Conservation (phyloP, 140 eudicot species). For the Erigeron philadelphicus region DNA sequence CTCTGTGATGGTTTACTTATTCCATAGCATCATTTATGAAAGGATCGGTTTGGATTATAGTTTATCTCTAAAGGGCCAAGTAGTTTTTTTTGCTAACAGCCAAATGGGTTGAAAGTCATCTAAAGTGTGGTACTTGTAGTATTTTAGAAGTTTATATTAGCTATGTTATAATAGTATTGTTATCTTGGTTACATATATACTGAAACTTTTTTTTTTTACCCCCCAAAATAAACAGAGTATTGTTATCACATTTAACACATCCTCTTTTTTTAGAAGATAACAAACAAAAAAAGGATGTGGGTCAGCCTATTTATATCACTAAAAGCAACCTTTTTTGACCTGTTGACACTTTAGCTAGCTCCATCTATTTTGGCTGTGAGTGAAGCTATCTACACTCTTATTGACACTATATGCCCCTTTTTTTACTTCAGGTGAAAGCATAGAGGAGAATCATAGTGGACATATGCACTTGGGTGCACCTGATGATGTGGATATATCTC, state of each 20-base stretch:
- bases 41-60: not conserved
- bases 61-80: not conserved
- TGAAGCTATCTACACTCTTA: slow-evolving; percentile 2
- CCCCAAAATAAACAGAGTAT: too few species aligned
- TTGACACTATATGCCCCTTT: slow-evolving; percentile 9
- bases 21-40: not conserved
- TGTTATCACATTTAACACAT: not conserved
- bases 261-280: not conserved
- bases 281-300: not conserved
- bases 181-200: too few species aligned
- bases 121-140: too few species aligned
- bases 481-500: slow-evolving; percentile 76
- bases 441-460: slow-evolving; percentile 37
- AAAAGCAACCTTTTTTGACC: not conserved
- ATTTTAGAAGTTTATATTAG: too few species aligned
- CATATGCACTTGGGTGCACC: slow-evolving; percentile 67
- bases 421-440: slow-evolving; percentile 43
- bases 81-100: not conserved
- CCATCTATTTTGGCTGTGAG: slow-evolving; percentile 13
- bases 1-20: slow-evolving; percentile 14
- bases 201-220: too few species aligned
- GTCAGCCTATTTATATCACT: not conserved
- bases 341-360: slow-evolving; percentile 2
- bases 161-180: not conserved
- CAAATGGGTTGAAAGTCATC: slow-evolving; percentile 10